Evolutionary conservation across 768 basidiomycete species (phyloP), one percentile per base, ranked within the genome.

Genomic region (Infundibulicybe gibba): DNA sequence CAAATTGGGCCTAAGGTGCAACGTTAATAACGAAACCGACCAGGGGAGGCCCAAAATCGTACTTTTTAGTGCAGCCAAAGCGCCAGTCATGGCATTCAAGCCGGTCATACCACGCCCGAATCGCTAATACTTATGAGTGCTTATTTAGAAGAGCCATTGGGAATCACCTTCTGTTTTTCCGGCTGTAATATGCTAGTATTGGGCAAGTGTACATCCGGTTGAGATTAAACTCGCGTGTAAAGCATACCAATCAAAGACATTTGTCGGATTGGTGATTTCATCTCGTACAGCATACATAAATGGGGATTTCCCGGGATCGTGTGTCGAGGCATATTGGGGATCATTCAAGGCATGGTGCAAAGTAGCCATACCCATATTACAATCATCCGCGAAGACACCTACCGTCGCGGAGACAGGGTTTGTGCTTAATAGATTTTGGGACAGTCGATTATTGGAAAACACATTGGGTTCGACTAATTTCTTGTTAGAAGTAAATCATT

Each of bases 361-460:
- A 19, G 32, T 31, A 21, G 50, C 47, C 2, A 47, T 19, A 8
- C 40, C 37, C 21, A 41, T 53, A 5, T 44, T 38, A 20, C 32
- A 37, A 13, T 49, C 51, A n/a, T 48, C 50, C 11, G 54, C 50
- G n/a, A 40, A 42, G 17, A 44, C 41, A 47, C 61, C 54, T 6
- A 63, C 54, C 6, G 64, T 44, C 25, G 48, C 53, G 12, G 56
- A 57, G 4, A 70, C 45, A 3, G 59, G 55, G 35, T 60, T 57
- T 5, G 43, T 48, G 4, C 62, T 60, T 1, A 64, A 44, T 4
- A 72, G 55, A 15, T 61, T 57, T 25, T 64, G 51, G 41, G 67
- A 69, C 9, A 75, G 59, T 3, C 69, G 63, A 52, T 73, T 75
- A 49, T 75, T 72, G 10, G 68, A 63, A 43, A 70, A 75, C 0